Percentiles rank a stretch among this genome's conserved stretches.
Evolutionary conservation across 306 rosid species (phyloP).

Genomic region (Crotalaria pallida): DNA sequence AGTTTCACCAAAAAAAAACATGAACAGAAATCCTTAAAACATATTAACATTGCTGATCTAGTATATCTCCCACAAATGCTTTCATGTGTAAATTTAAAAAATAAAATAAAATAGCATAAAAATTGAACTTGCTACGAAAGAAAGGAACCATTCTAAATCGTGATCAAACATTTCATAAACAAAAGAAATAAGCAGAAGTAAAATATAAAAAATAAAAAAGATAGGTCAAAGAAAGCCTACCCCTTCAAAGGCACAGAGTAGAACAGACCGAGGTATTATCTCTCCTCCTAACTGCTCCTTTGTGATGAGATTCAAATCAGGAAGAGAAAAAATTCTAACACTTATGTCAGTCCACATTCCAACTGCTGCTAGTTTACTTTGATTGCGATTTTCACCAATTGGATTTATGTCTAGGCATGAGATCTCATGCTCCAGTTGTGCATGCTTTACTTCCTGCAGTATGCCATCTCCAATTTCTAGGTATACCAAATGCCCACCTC

Average conservation of each 20-base stretch:
- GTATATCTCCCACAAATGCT: background rate
- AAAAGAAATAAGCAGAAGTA: background rate
- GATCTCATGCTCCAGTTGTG: conserved; percentile 81
- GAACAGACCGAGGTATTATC: conserved; percentile 97
- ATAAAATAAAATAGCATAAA: background rate
- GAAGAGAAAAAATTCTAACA: conserved; percentile 80
- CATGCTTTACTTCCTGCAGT: conserved; percentile 53
- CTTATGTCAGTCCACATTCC: conserved; percentile 99
- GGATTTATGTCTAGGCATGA: conserved; percentile 98
- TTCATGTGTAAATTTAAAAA: background rate
- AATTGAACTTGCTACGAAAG: background rate
- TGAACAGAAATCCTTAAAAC: background rate
- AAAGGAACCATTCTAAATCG: background rate
- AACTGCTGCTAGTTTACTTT: conserved; percentile 86
- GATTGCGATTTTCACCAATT: conserved; percentile 73
- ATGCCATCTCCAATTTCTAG: conserved; percentile 83
- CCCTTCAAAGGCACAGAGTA: conserved; percentile 99
- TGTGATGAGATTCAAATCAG: conserved; percentile 80
- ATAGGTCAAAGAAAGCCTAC: conserved; percentile 39
- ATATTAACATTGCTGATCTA: background rate
- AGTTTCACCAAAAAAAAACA: background rate
- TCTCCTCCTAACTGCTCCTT: conserved; percentile 96
- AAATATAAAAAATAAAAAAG: background rate
- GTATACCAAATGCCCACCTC: conserved; percentile 86
- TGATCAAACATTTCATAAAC: background rate